phyloP scores from a whole-genome alignment of 805 yeast genomes.

The Saccharomycopsis fibuligera region DNA sequence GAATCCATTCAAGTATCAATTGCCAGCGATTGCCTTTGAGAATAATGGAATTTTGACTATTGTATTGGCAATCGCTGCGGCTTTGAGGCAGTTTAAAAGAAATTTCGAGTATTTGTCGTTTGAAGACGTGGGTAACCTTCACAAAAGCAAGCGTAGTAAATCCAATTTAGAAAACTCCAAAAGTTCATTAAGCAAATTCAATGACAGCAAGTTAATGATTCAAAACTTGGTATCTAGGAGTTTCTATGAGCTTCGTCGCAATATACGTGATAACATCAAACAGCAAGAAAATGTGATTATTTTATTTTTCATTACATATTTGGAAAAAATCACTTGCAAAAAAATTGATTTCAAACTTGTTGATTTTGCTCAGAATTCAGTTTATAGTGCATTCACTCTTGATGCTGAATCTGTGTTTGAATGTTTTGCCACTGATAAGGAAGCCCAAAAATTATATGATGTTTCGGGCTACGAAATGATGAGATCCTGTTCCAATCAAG shows the following conservation, averaged over 20 bases:
- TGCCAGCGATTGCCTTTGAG: conserved; percentile 15
- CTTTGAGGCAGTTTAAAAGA: conserved; percentile 7
- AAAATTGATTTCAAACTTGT: conserved; percentile 8
- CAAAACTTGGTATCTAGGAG: conserved; percentile 11
- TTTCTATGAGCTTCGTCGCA: conserved; percentile 2
- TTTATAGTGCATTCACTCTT: conserved; percentile 1
- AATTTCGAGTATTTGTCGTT: conserved; percentile 3
- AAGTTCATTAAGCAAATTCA: conserved; percentile 3
- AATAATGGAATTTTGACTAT: conserved; percentile 2
- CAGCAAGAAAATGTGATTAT: neutral
- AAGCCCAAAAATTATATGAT: no score
- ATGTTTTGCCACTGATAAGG: no score
- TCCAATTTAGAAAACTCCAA: conserved; percentile 4
- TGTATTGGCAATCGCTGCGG: conserved; percentile 12
- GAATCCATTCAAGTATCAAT: conserved; percentile 17
- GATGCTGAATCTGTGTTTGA: neutral
- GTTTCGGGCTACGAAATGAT: neutral
- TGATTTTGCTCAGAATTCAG: conserved; percentile 4
- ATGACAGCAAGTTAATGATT: conserved; percentile 12
- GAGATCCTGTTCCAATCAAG: neutral
- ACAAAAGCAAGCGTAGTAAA: neutral
- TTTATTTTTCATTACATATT: conserved; percentile 9
- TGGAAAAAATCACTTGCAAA: conserved; percentile 16
- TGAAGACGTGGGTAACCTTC: conserved; percentile 7
- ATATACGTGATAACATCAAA: neutral